A percentile compares a stretch with the other conserved stretches of the same genome.
phyloP scores from a whole-genome alignment of 1,284 basidiomycete genomes.

The Malassezia cuniculi region DNA sequence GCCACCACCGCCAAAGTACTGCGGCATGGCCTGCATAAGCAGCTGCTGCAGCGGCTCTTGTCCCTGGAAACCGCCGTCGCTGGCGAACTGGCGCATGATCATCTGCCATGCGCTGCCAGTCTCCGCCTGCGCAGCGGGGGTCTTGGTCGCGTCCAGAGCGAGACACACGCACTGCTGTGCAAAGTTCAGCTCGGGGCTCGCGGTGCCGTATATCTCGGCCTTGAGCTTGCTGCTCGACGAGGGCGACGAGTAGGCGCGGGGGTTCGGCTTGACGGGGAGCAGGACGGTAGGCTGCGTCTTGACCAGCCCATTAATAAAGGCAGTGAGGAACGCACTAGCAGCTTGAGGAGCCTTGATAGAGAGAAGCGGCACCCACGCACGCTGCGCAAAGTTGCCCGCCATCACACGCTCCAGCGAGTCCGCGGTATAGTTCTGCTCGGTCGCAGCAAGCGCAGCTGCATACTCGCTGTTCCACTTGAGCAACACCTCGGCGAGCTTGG shows the following conservation, averaged over 20 bases:
- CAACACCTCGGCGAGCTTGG: slow-evolving; percentile 7
- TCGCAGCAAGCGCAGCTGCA: slow-evolving; percentile 1
- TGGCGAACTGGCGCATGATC: slow-evolving; percentile 7
- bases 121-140: not conserved
- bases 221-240: slow-evolving; percentile 11
- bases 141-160: slow-evolving; percentile 16
- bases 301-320: slow-evolving; percentile 20
- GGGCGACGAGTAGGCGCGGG: slow-evolving; percentile 31
- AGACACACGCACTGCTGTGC: slow-evolving; percentile 34
- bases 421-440: not conserved
- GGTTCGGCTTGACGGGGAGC: slow-evolving; percentile 37
- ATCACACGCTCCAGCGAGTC: slow-evolving; percentile 12
- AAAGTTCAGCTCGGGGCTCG: slow-evolving; percentile 38
- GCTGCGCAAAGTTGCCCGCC: slow-evolving; percentile 8
- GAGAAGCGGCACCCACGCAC: slow-evolving; percentile 11
- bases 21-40: slow-evolving; percentile 5
- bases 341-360: slow-evolving; percentile 1
- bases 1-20: slow-evolving; percentile 8
- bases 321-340: slow-evolving; percentile 20
- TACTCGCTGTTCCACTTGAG: slow-evolving; percentile 9
- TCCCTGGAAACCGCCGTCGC: slow-evolving; percentile 3
- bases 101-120: slow-evolving; percentile 9
- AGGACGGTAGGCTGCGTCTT: slow-evolving; percentile 25
- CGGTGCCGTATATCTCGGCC: slow-evolving; percentile 30
- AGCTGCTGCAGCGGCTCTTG: slow-evolving; percentile 6